phyloP scores from a whole-genome alignment of 208 protist genomes.

The Sergeia podlipaevii region DNA sequence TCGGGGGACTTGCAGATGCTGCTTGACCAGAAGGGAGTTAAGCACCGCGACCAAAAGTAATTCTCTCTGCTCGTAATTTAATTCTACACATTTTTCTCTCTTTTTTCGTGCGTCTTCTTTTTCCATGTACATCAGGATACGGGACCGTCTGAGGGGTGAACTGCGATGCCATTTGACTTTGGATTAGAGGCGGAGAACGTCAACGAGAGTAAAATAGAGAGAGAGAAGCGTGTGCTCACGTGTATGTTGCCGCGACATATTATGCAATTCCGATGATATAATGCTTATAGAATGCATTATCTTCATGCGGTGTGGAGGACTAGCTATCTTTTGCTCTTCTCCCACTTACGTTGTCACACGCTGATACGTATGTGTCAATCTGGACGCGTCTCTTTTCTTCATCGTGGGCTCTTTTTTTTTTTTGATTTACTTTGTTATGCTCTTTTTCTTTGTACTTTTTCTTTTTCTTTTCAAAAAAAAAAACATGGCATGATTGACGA shows the following conservation, averaged over 20 bases:
- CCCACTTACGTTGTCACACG: neutral
- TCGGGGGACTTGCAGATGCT: constrained; percentile 81
- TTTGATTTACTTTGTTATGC: too few relatives aligned
- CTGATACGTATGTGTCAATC: neutral
- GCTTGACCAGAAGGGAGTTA: constrained; percentile 78
- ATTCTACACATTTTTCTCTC: constrained; percentile 1
- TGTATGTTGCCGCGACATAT: constrained; percentile 24
- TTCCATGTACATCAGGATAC: too few relatives aligned
- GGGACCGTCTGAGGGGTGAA: too few relatives aligned
- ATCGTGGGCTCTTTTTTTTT: neutral
- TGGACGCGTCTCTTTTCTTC: neutral
- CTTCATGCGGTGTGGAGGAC: too few relatives aligned
- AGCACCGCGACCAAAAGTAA: constrained; percentile 43
- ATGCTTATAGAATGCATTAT: too few relatives aligned
- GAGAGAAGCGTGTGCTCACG: neutral
- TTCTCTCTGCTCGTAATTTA: too few relatives aligned
- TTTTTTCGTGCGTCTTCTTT: constrained; percentile 5
- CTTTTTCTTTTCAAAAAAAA: constrained; percentile 1
- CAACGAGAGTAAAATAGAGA: constrained; percentile 4
- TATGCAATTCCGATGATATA: too few relatives aligned
- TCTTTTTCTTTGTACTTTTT: constrained; percentile 5
- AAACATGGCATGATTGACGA: too few relatives aligned
- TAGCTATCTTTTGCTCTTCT: too few relatives aligned
- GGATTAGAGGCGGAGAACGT: too few relatives aligned
- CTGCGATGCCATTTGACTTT: too few relatives aligned